These are phyloP conservation scores for Chaetomium olivaceum DNA, from an alignment of 2,329 filamentous ascomycete genomes.

Conservation along the genomic window DNA sequence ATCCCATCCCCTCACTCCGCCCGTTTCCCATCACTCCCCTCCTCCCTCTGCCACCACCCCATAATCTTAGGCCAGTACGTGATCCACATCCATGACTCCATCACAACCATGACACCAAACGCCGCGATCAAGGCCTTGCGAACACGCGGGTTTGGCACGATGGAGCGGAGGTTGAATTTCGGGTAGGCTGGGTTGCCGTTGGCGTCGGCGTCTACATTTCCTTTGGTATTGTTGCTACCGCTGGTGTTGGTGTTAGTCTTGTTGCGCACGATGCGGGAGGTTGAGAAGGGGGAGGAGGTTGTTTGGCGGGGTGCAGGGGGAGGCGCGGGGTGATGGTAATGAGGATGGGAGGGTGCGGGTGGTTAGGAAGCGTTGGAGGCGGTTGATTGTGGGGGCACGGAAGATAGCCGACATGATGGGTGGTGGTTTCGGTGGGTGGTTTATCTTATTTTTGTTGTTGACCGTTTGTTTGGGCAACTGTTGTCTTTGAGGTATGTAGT, in stretches of 20 bases:
- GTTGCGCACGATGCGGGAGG: background rate
- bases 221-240: too few species aligned
- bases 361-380: background rate
- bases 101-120: conserved; percentile 23
- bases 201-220: conserved; percentile 5
- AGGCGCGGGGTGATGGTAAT: background rate
- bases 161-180: conserved; percentile 28
- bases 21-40: background rate
- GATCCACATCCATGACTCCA: conserved; percentile 30
- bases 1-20: background rate
- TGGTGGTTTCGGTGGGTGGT: background rate
- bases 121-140: conserved; percentile 23
- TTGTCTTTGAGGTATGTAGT: background rate
- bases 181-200: conserved; percentile 25
- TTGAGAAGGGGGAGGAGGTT: background rate
- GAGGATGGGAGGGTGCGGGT: background rate
- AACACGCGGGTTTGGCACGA: conserved; percentile 30
- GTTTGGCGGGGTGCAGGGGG: background rate
- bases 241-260: background rate
- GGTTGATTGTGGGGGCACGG: background rate
- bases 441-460: background rate
- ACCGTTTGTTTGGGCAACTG: too few species aligned
- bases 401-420: background rate
- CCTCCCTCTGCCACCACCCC: conserved; percentile 11
- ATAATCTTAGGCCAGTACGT: conserved; percentile 32